Conservation (phyloP, 2,329 filamentous ascomycete species). For the Fusarium metavorans region DNA sequence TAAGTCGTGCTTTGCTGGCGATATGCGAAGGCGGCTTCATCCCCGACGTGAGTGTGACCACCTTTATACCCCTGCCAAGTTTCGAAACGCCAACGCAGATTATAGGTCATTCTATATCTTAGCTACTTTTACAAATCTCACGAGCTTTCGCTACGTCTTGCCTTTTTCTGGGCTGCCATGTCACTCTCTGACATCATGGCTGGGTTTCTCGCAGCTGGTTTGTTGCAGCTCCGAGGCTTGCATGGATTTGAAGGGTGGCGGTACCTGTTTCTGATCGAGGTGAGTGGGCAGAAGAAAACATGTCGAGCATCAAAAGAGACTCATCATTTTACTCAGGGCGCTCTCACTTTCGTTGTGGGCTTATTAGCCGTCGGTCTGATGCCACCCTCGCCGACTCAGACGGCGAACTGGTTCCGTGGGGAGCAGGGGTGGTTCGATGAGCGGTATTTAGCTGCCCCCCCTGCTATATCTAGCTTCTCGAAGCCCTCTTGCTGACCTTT, state of each 20-base stretch:
- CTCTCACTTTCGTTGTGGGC: constrained; percentile 47
- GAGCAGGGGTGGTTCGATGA: constrained; percentile 53
- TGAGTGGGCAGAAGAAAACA: constrained; percentile 9
- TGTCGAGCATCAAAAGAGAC: background rate
- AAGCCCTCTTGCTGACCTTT: constrained; percentile 3
- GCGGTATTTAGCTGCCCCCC: constrained; percentile 16
- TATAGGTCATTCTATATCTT: constrained; percentile 67
- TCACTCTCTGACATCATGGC: constrained; percentile 30
- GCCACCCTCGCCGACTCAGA: constrained; percentile 52
- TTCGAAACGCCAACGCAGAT: background rate
- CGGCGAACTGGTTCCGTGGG: constrained; percentile 51
- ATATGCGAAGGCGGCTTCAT: constrained; percentile 34
- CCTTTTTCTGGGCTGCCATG: constrained; percentile 72
- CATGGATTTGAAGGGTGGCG: constrained; percentile 67
- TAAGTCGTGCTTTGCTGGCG: constrained; percentile 27
- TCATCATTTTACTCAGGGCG: constrained; percentile 19
- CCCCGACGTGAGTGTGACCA: constrained; percentile 23
- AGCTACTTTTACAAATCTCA: constrained; percentile 74
- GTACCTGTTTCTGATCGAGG: constrained; percentile 63
- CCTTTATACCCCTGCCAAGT: background rate
- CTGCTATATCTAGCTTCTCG: background rate
- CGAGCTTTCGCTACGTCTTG: constrained; percentile 69
- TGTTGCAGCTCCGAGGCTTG: constrained; percentile 65
- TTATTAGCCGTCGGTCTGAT: constrained; percentile 37
- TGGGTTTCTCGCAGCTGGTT: constrained; percentile 56